Conservation (phyloP, 306 rosid species). For the Comarum palustre region DNA sequence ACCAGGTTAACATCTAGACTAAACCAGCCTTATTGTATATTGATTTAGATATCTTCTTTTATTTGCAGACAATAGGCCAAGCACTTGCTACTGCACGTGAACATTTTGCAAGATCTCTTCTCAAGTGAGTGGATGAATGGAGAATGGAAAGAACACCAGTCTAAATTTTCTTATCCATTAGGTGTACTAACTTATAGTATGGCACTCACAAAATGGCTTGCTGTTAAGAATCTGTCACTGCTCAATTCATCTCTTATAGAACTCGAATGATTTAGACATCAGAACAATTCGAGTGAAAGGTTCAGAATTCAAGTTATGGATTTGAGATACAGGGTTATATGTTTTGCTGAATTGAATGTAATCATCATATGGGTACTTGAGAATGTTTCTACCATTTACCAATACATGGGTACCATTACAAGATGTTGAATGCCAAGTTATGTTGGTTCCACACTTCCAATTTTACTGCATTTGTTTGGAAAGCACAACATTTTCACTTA, state of each 20-base stretch:
- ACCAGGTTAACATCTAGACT: not conserved
- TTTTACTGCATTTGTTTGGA: not conserved
- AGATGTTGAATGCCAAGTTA: not conserved
- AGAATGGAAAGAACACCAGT: constrained; percentile 25
- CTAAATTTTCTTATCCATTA: not conserved
- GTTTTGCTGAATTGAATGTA: not conserved
- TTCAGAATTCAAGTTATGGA: not conserved
- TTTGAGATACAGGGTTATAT: not conserved
- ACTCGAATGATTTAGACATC: not conserved
- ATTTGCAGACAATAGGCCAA: constrained; percentile 82
- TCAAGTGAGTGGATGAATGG: constrained; percentile 49
- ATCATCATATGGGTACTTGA: not conserved
- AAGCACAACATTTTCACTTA: not conserved
- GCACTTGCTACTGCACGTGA: constrained; percentile 94
- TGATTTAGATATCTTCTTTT: not conserved
- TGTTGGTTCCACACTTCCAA: not conserved
- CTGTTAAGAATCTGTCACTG: not conserved
- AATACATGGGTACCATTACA: not conserved
- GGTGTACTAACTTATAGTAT: constrained; percentile 24
- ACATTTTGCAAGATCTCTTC: constrained; percentile 86
- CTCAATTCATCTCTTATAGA: constrained; percentile 5
- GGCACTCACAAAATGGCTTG: constrained; percentile 7
- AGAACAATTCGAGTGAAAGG: not conserved
- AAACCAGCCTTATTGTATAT: constrained; percentile 7
- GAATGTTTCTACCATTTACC: not conserved